phyloP scores from a whole-genome alignment of 805 yeast genomes.

The Kurtzmaniella fragi region DNA sequence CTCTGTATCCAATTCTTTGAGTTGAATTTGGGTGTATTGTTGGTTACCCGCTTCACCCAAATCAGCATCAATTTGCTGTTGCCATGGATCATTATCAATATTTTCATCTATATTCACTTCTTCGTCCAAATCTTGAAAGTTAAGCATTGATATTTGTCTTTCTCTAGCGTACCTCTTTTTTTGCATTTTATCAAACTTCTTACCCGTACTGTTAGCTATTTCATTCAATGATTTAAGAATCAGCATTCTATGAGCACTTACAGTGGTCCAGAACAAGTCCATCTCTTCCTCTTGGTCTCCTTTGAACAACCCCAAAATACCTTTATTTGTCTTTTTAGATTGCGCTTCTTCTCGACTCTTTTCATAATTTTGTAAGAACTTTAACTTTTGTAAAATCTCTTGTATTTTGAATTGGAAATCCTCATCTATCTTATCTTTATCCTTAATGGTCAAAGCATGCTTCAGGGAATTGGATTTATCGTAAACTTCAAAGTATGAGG shows the following conservation, averaged over 20 bases:
- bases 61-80: neutral
- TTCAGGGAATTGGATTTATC: conserved; percentile 1
- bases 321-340: neutral
- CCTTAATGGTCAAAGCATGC: conserved; percentile 34
- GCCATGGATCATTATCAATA: conserved; percentile 2
- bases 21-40: conserved; percentile 42
- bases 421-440: conserved; percentile 52
- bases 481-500: conserved; percentile 18
- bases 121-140: conserved; percentile 39
- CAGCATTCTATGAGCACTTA: conserved; percentile 43
- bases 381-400: conserved; percentile 46
- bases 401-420: conserved; percentile 50
- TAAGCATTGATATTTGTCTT: conserved; percentile 26
- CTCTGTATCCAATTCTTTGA: conserved; percentile 54
- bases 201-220: conserved; percentile 37
- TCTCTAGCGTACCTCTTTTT: conserved; percentile 43
- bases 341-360: conserved; percentile 27
- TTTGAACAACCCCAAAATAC: conserved; percentile 14
- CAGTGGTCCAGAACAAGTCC: conserved; percentile 29
- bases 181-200: conserved; percentile 45
- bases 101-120: conserved; percentile 15
- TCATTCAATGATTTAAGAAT: conserved; percentile 45
- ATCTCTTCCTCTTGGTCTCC: conserved; percentile 31
- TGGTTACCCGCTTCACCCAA: conserved; percentile 6
- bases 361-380: conserved; percentile 49